Percentiles rank a stretch among this genome's conserved stretches.
Evolutionary conservation across 768 basidiomycete genomes (phyloP).

Genomic region (Sistotremastrum niveocremeum): DNA sequence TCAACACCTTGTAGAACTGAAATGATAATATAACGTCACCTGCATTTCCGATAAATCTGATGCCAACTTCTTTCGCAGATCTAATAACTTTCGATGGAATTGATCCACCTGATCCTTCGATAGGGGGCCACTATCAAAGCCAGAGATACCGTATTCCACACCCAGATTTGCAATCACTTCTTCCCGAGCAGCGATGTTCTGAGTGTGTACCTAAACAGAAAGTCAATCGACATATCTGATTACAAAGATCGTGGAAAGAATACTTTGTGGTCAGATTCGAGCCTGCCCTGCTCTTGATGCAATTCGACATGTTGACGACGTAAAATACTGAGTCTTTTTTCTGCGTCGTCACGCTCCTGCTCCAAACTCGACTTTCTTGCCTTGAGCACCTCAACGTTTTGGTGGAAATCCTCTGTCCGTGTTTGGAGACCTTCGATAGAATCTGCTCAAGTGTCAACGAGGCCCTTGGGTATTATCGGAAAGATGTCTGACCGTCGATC

Average conservation of each 20-base stretch:
- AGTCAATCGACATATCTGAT: not conserved
- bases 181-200: slow-evolving; percentile 59
- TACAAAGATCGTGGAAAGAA: not conserved
- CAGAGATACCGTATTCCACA: slow-evolving; percentile 55
- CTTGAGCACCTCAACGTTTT: slow-evolving; percentile 49
- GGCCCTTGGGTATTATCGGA: slow-evolving; percentile 16
- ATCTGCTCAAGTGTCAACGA: slow-evolving; percentile 10
- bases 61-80: slow-evolving; percentile 35
- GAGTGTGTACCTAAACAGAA: slow-evolving; percentile 49
- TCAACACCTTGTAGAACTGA: too few species aligned
- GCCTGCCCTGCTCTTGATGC: slow-evolving; percentile 46
- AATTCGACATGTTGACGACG: slow-evolving; percentile 43
- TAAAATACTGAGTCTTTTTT: slow-evolving; percentile 12
- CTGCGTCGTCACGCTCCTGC: slow-evolving; percentile 33
- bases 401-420: slow-evolving; percentile 26
- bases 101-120: slow-evolving; percentile 59
- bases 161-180: slow-evolving; percentile 56
- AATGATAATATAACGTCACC: too few species aligned
- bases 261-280: slow-evolving; percentile 66
- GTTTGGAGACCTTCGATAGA: not conserved
- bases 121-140: slow-evolving; percentile 56
- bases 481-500: slow-evolving; percentile 36
- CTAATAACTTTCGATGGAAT: slow-evolving; percentile 19
- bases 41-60: too few species aligned
- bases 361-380: slow-evolving; percentile 47